Evolutionary conservation across 371 early-diverging fungal genomes (phyloP).

Genomic region (Mortierella sp.): DNA sequence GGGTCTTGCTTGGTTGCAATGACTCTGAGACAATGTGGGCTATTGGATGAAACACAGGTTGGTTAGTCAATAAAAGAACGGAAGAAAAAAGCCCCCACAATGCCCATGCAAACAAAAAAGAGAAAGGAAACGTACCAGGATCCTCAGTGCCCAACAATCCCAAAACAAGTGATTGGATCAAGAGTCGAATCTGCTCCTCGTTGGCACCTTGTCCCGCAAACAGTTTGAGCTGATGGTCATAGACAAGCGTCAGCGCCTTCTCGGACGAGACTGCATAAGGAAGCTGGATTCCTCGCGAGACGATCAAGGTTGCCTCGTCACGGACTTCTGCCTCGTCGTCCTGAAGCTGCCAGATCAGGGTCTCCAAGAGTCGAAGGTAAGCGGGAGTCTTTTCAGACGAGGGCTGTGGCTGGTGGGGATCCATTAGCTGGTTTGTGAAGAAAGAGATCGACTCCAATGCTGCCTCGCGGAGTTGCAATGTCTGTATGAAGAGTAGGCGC

Average conservation of each 20-base stretch:
- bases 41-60: neutral
- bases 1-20: slow-evolving; percentile 56
- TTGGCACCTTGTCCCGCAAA: slow-evolving; percentile 38
- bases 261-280: slow-evolving; percentile 48
- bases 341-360: slow-evolving; percentile 60
- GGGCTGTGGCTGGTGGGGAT: slow-evolving; percentile 40
- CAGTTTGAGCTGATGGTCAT: slow-evolving; percentile 30
- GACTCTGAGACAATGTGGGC: slow-evolving; percentile 52
- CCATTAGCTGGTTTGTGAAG: slow-evolving; percentile 61
- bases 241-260: slow-evolving; percentile 42
- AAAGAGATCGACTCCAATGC: slow-evolving; percentile 64
- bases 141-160: slow-evolving; percentile 21
- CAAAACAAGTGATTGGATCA: slow-evolving; percentile 32
- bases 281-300: slow-evolving; percentile 66
- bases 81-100: neutral
- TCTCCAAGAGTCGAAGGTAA: slow-evolving; percentile 42
- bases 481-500: slow-evolving; percentile 28
- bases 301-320: slow-evolving; percentile 66
- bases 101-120: neutral
- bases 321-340: slow-evolving; percentile 86
- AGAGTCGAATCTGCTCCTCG: slow-evolving; percentile 50
- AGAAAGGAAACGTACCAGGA: slow-evolving; percentile 28
- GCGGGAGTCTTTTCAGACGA: slow-evolving; percentile 45
- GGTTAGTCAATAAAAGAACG: neutral
- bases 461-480: slow-evolving; percentile 71